A percentile compares a stretch with the other conserved stretches of the same genome.
Conservation (phyloP, 1,139 yeast species). For the Pichia sp. region DNA sequence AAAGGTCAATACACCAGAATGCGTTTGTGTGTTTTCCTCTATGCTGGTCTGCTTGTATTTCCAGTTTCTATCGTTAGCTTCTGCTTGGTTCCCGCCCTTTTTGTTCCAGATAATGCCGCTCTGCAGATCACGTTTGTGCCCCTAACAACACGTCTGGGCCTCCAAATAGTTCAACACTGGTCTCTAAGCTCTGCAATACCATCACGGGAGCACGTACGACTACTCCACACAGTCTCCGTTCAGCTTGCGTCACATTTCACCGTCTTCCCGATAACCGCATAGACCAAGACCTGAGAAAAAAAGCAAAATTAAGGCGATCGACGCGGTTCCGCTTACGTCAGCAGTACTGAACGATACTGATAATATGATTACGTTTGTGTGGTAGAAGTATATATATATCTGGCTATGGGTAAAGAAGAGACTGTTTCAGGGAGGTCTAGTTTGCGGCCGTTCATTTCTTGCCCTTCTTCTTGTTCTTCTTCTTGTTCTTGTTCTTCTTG, state of each 20-base stretch:
- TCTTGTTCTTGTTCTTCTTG: slow-evolving; percentile 8
- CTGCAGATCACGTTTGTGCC: neutral
- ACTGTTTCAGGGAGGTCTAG: no score
- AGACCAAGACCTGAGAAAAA: no score
- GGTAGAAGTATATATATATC: no score
- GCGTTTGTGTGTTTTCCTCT: neutral
- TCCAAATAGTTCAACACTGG: no score
- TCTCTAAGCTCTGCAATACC: neutral
- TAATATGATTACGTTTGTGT: no score
- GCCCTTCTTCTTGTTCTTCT: slow-evolving; percentile 17
- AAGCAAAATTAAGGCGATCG: no score
- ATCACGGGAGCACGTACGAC: neutral
- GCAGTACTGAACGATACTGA: no score
- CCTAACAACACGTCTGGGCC: neutral
- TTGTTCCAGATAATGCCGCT: neutral
- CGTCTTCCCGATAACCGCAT: neutral
- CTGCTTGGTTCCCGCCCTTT: neutral
- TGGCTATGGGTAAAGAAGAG: no score
- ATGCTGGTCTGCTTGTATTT: neutral
- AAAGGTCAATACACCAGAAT: neutral
- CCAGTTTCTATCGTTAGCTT: neutral
- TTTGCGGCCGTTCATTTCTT: slow-evolving; percentile 9
- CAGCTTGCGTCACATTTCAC: neutral
- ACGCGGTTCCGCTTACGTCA: neutral
- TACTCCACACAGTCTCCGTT: neutral